Evolutionary conservation across 2,329 filamentous ascomycete genomes (phyloP), one percentile per base, ranked within the genome.

Genomic region (Alternaria sp.): DNA sequence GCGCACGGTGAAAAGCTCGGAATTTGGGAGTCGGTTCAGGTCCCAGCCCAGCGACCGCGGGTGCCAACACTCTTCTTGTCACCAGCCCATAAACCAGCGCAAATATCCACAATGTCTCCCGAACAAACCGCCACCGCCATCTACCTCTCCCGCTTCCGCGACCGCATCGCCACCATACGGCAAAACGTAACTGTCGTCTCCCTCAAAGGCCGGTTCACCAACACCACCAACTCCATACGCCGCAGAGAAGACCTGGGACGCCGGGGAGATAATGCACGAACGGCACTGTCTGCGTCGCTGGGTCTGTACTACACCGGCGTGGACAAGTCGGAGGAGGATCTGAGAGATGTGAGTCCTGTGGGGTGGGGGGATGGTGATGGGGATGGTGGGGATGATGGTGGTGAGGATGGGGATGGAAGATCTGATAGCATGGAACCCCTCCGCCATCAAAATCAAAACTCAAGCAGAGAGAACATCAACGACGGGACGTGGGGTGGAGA

Each of bases 341-440:
- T 40, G 12, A 7, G 52, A 6, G 49, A 52, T 52, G 0, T 52
- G 9, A 47, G 21, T 23, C 32, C 23, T 2, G 43, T 23, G 13
- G 9, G n/a, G 2, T 56, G 17, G 40, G 32, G 6, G 4, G 36
- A 36, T 9, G 19, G 25, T 3, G 12, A 49, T 3, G 28, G 10
- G 7, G 2, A 40, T 30, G 43, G 5, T 10, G 25, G 19, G 1
- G 11, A 19, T 9, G 23, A 28, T 10, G 5, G 12, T 12, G 8
- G 19, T n/a, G 12, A 13, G 8, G 12, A n/a, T 9, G 26, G 8
- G 2, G 45, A 45, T 23, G 47, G 36, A 5, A 49, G 54, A 4
- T 46, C 23, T 2, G 59, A 61, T 26, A 61, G 59, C 11, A 61
- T 61, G 54, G 54, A 57, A 23, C 59, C 59, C 2, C 13, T 52